Evolutionary conservation across 305 asterid genomes (phyloP).

Genomic region (Striga hermonthica): DNA sequence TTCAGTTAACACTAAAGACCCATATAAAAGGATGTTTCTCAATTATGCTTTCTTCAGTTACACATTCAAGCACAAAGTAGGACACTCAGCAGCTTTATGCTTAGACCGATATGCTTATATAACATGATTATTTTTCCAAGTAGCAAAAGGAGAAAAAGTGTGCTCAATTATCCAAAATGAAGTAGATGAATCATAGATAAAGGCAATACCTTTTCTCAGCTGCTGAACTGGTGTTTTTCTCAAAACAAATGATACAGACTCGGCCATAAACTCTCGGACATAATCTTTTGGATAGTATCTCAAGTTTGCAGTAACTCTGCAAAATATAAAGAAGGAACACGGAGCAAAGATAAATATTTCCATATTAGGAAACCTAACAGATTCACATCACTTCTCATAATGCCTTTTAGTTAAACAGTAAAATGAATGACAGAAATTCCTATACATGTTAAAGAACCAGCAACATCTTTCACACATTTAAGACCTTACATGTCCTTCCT

Average conservation of each 20-base stretch:
- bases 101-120: background rate
- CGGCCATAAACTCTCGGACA: slow-evolving; percentile 83
- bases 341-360: slow-evolving; percentile 19
- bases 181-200: slow-evolving; percentile 2
- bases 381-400: slow-evolving; percentile 12
- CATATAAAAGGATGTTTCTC: slow-evolving; percentile 6
- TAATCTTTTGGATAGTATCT: slow-evolving; percentile 76
- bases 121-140: background rate
- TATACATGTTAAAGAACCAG: slow-evolving; percentile 11
- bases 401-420: slow-evolving; percentile 8
- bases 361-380: slow-evolving; percentile 13
- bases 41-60: slow-evolving; percentile 12
- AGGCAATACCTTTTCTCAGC: slow-evolving; percentile 59
- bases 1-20: background rate
- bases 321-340: slow-evolving; percentile 22
- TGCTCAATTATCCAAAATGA: slow-evolving; percentile 12
- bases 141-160: slow-evolving; percentile 16
- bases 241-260: slow-evolving; percentile 70
- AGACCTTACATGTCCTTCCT: slow-evolving; percentile 14
- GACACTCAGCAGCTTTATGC: background rate
- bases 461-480: slow-evolving; percentile 8
- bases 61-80: slow-evolving; percentile 13
- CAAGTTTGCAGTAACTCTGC: slow-evolving; percentile 63
- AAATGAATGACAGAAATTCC: slow-evolving; percentile 8
- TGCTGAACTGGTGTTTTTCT: slow-evolving; percentile 64